Base-by-base conservation (phyloP, 257 asterid genomes). In the Penstemon eatonii region DNA sequence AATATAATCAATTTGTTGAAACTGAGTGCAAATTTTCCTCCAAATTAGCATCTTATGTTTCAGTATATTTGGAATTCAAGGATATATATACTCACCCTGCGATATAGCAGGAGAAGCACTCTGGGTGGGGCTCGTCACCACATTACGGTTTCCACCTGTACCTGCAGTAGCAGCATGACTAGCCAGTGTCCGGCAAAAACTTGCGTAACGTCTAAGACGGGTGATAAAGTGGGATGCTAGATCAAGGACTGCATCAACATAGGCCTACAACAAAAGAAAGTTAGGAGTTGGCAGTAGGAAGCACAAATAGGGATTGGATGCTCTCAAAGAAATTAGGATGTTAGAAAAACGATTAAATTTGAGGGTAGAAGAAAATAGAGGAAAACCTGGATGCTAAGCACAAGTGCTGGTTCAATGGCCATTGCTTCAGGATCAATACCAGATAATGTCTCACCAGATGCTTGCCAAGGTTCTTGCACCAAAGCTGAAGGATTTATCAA, bases 161-260 rank as follows among this genome's bases (percentile, higher is more conserved):
- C 99, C 96, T 5, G 97, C 88, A 36, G 88, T 79, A 75, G 91
- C 96, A 73, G 97, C 99, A 71, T 91, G 99, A 77, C 93, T 94
- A 49, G 96, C 99, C 75, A 94, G 82, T 41, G 99, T 94, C 54
- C 99, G 99, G 71, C 99, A 94, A 82, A 94, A 94, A 83, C 99
- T 94, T 75, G 99, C 99, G 72, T 94, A 94, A 70, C 99, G 97
- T n/a, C 99, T 83, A 78, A 94, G 73, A 43, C 99, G 91, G 6
- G 99, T 94, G 79, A 94, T 91, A 75, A 94, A 94, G 81, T 94
- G 99, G 60, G 99, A 94, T 25, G 99, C 99, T 53, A 94, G 82
- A 87, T 94, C 99, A 57, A 94, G 99, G 58, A 94, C 95, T 3
- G 97, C 99, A 71, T 94, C 99, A 63, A 91, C 99, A 76, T 91